Base-by-base conservation (phyloP, 768 basidiomycete genomes). In the Trametes coccinea region DNA sequence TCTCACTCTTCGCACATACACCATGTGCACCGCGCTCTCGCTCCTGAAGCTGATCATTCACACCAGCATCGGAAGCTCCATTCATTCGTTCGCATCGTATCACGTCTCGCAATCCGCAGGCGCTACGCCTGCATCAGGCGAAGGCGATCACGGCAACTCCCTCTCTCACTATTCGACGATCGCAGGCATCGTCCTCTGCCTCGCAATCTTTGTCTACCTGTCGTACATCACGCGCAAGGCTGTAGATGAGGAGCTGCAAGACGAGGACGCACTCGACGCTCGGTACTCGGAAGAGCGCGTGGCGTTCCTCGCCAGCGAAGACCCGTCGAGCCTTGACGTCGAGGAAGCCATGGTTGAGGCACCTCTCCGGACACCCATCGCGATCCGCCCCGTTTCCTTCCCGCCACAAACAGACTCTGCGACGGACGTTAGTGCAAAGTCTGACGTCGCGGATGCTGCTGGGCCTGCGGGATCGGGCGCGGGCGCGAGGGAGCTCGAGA, bases 11-110 rank as follows among this genome's bases (percentile, higher is more conserved):
- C 80, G 80, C 64, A 92, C 90, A 29, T 94, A 93, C 78, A 84
- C 86, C 43, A 71, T 84, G 52, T 89, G 90, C 79, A 93, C 95
- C 27, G 88, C 87, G 13, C 79, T 94, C 56, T 89, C 90, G 58
- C 81, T 95, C 56, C 85, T 92, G 84, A 96, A 97, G 74, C 85
- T 95, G 67, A 87, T 93, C 74, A 82, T 95, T 51, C 94, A 96
- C 78, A 95, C 94, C 40, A 89, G 85, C 66, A 83, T 96, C 68
- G 95, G 95, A 44, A 85, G 86, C 34, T 88, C 88, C 27, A 90
- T 95, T 69, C 88, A 88, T 67, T 91, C 88, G n/a, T 94, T 94
- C 75, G 82, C 84, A 70, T 83, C 84, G 66, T 84, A 84, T 71
- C 83, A 87, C 70, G 73, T 74, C 31, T 64, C 62, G 73, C 73